phyloP scores from a whole-genome alignment of 2,329 filamentous ascomycete genomes.

The Paradendryphiella salina region DNA sequence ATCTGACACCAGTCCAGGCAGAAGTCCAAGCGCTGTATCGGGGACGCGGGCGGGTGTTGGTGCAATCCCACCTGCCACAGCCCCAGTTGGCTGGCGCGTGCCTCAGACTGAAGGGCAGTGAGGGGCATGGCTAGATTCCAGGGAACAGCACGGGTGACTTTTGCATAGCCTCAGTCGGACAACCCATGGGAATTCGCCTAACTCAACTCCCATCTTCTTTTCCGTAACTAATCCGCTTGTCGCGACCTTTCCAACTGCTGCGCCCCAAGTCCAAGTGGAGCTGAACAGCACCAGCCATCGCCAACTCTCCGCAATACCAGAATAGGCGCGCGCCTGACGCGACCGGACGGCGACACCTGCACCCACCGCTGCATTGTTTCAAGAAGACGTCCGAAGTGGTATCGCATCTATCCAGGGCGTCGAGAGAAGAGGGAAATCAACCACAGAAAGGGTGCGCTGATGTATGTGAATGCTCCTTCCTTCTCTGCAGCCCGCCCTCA shows the following conservation, averaged over 20 bases:
- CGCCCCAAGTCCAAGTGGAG: conserved; percentile 27
- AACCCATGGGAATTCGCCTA: conserved; percentile 2
- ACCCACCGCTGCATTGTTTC: conserved; percentile 8
- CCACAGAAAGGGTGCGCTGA: conserved; percentile 33
- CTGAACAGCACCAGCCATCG: conserved; percentile 22
- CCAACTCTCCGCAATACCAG: conserved; percentile 19
- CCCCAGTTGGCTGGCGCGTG: conserved; percentile 25
- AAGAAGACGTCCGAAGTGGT: conserved; percentile 16
- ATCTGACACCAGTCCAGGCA: conserved; percentile 24
- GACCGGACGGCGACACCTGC: conserved; percentile 16
- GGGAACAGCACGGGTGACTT: conserved; percentile 14
- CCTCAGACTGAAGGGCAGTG: conserved; percentile 27
- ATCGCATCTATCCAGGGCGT: conserved; percentile 26
- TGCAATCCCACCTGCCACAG: too few species aligned
- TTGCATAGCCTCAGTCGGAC: conserved; percentile 34
- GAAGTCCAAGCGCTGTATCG: conserved; percentile 16
- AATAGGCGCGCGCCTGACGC: conserved; percentile 26
- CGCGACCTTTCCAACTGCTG: conserved; percentile 26
- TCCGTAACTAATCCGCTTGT: conserved; percentile 26
- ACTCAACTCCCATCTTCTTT: conserved; percentile 23
- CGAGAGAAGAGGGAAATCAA: conserved; percentile 16
- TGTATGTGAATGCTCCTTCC: conserved; percentile 41
- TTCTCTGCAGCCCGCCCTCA: conserved; percentile 20
- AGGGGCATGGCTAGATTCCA: conserved; percentile 30
- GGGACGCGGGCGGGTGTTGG: conserved; percentile 10